Evolutionary conservation across 2,329 filamentous ascomycete genomes (phyloP).

Genomic region (Pseudogymnoascus sp.): DNA sequence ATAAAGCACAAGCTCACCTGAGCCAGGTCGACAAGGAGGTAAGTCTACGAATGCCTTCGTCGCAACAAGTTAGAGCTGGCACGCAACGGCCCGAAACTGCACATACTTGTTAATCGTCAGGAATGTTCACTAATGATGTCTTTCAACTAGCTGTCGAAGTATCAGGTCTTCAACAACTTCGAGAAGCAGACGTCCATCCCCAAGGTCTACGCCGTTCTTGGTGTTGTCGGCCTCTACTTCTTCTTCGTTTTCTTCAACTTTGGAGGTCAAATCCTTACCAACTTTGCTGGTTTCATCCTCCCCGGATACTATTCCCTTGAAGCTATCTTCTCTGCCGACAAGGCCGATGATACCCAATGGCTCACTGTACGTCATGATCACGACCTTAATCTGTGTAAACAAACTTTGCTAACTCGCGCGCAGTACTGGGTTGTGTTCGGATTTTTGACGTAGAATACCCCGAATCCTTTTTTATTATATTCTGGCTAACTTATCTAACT

Average conservation of each 20-base stretch:
- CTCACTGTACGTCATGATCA: conserved; percentile 51
- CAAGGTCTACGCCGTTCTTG: conserved; percentile 78
- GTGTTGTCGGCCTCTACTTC: conserved; percentile 72
- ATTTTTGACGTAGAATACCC: conserved; percentile 59
- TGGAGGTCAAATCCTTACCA: conserved; percentile 79
- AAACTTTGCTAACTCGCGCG: conserved; percentile 11
- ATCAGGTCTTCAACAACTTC: conserved; percentile 74
- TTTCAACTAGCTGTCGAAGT: conserved; percentile 67
- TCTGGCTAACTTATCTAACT: conserved; percentile 10
- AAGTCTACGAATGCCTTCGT: conserved; percentile 30
- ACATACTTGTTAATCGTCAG: background rate
- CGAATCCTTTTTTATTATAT: background rate
- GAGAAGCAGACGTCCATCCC: conserved; percentile 78
- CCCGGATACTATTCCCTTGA: conserved; percentile 79
- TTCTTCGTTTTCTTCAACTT: conserved; percentile 92
- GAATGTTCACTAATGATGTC: conserved; percentile 16
- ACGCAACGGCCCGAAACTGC: background rate
- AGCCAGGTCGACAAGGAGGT: conserved; percentile 79
- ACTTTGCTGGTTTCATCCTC: conserved; percentile 75
- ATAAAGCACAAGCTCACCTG: conserved; percentile 70
- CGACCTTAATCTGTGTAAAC: conserved; percentile 14
- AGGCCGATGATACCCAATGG: conserved; percentile 77
- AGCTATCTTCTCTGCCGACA: conserved; percentile 66
- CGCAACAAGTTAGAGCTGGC: background rate
- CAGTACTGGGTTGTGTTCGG: conserved; percentile 86